Base-by-base conservation (phyloP, 257 asterid species). In the Henckelia pumila region DNA sequence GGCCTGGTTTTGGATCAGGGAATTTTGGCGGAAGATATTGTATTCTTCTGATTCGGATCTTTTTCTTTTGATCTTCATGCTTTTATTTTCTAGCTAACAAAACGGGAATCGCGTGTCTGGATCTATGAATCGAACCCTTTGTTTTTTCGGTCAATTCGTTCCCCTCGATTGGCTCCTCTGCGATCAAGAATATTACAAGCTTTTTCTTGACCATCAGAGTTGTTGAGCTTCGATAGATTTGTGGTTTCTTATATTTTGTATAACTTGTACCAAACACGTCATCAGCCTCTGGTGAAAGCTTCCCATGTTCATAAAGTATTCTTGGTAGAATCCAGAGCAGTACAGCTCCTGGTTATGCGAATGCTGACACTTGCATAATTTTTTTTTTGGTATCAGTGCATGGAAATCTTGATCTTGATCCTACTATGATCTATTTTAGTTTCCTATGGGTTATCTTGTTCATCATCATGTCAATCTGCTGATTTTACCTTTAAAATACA, bases 1-100 rank as follows among this genome's bases (percentile, higher is more conserved):
- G 63, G 53, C 70, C 25, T 30, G 70, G 52, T 57, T 65, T 16
- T 55, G n/a, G 59, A 47, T 56, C 63, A 50, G 53, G 63, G 56
- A 23, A 53, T 68, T 76, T 75, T 53, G 77, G 84, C 62, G 20
- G 17, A 17, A 16, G 8, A 67, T 73, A 22, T 74, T 19, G 61
- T 47, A 0, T 47, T 16, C 0, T 47, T 47, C 20, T 16, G 20
- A 47, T 5, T 16, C 20, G 5, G 55, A 16, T 47, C 7, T 30
- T 30, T 16, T 47, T 16, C 3, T 47, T 47, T 47, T 3, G 49
- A 50, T 60, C 29, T 47, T 65, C 13, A 6, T 17, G 16, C 11
- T 22, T 22, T 16, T 71, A 47, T 22, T 57, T 60, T 16, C 56
- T 57, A 17, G 56, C 67, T 35, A 24, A 62, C 21, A 37, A 13